These are phyloP conservation scores for Calonectria multiphialidica DNA, from an alignment of 2,329 filamentous ascomycete species.

Conservation along the genomic window DNA sequence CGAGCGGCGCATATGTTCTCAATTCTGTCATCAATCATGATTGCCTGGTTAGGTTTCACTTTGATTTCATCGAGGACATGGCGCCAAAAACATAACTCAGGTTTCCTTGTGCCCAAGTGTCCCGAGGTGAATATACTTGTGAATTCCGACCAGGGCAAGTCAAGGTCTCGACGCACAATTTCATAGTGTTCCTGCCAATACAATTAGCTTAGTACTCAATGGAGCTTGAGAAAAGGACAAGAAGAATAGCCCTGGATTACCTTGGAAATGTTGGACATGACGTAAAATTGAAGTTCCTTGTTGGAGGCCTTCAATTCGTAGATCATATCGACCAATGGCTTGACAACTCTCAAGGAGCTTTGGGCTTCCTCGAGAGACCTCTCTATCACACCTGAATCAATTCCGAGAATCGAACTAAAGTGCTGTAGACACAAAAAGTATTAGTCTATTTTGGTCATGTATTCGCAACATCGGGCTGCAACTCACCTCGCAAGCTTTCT, in stretches of 20 bases:
- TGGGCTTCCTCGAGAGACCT: background rate
- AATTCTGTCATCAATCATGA: background rate
- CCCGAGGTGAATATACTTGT: background rate
- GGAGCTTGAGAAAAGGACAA: background rate
- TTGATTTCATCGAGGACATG: background rate
- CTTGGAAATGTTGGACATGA: background rate
- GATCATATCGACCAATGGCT: background rate
- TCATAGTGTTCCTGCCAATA: background rate
- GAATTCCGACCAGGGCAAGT: background rate
- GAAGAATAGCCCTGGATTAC: background rate
- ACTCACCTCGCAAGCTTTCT: background rate
- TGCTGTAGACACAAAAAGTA: background rate
- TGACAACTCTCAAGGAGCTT: background rate
- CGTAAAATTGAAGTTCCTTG: background rate
- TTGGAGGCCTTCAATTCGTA: background rate
- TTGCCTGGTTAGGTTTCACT: background rate
- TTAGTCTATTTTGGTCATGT: no score
- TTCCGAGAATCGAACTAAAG: background rate
- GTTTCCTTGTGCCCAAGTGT: background rate
- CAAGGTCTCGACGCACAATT: background rate
- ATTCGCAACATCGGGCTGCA: no score
- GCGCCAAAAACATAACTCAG: background rate
- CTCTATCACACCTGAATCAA: background rate
- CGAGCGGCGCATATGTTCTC: background rate
- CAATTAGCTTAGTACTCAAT: background rate